These are phyloP conservation scores for Cardamine resedifolia DNA, from an alignment of 345 rosid species.

Conservation along the genomic window DNA sequence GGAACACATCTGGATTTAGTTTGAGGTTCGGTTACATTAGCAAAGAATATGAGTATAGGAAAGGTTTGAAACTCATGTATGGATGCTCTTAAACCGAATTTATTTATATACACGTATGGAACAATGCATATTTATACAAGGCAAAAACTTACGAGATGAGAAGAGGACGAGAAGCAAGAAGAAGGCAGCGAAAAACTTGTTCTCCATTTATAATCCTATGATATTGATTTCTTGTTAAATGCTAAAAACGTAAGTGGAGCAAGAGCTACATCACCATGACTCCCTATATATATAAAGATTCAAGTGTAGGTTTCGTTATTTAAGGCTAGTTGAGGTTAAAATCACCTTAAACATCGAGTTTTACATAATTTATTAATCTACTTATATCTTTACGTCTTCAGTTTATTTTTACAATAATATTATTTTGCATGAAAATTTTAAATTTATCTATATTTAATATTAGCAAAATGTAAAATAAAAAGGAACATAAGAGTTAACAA, in stretches of 20 bases:
- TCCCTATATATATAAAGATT: conserved; percentile 4
- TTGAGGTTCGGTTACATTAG: neutral
- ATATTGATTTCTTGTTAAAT: neutral
- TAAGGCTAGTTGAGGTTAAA: neutral
- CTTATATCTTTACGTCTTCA: neutral
- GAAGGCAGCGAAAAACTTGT: conserved; percentile 22
- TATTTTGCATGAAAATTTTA: too few species aligned
- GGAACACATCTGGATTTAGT: conserved; percentile 5
- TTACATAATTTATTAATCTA: neutral
- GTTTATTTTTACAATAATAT: neutral
- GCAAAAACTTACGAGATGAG: conserved; percentile 35
- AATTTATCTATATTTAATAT: too few species aligned
- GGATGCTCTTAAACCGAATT: neutral
- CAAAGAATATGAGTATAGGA: conserved; percentile 2
- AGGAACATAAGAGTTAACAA: too few species aligned
- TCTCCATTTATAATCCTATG: conserved; percentile 15
- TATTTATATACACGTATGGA: neutral
- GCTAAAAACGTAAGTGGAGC: neutral
- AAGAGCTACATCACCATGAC: neutral
- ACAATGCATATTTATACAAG: neutral
- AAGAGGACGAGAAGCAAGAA: conserved; percentile 34
- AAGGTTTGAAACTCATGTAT: conserved; percentile 4
- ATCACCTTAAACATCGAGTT: neutral
- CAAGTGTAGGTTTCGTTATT: neutral
- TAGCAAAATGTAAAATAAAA: too few species aligned